A percentile compares a stretch with the other conserved stretches of the same genome.
Evolutionary conservation across 139 green algal genomes (phyloP).

Genomic region (Pseudopediastrum boryanum): DNA sequence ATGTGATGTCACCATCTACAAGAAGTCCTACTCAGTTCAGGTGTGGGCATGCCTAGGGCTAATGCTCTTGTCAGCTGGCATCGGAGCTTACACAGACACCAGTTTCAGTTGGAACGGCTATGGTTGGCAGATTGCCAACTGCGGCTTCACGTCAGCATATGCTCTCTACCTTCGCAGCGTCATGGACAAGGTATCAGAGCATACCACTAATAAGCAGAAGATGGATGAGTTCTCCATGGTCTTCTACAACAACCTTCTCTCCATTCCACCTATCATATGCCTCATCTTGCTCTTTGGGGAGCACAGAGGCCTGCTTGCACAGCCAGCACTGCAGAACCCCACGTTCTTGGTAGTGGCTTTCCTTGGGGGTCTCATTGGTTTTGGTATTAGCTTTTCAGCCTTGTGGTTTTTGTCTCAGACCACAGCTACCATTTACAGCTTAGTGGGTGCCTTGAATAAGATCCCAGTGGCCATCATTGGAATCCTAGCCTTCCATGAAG

Average conservation of each 20-base stretch:
- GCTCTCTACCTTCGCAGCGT: constrained; percentile 81
- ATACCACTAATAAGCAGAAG: constrained; percentile 64
- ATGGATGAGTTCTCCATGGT: constrained; percentile 75
- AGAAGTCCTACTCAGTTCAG: constrained; percentile 56
- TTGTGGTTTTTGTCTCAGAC: constrained; percentile 93
- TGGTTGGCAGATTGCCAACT: constrained; percentile 84
- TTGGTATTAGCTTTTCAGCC: constrained; percentile 79
- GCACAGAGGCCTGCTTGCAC: constrained; percentile 30
- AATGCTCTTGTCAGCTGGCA: constrained; percentile 84
- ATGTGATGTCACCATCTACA: constrained; percentile 82
- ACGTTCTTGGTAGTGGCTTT: constrained; percentile 45
- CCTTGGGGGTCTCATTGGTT: constrained; percentile 50
- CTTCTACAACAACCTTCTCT: constrained; percentile 89
- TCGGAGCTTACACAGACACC: constrained; percentile 83
- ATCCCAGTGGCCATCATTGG: constrained; percentile 89
- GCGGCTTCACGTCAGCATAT: constrained; percentile 84
- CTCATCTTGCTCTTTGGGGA: constrained; percentile 75
- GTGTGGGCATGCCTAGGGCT: constrained; percentile 81
- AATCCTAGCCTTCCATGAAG: constrained; percentile 80
- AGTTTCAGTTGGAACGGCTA: constrained; percentile 71
- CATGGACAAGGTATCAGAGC: constrained; percentile 83
- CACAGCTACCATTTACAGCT: constrained; percentile 89
- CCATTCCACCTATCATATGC: constrained; percentile 67
- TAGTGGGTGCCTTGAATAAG: constrained; percentile 94
- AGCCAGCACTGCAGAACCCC: constrained; percentile 51